Conservation (phyloP, 2,329 filamentous ascomycete species). For the Periconia sp. region DNA sequence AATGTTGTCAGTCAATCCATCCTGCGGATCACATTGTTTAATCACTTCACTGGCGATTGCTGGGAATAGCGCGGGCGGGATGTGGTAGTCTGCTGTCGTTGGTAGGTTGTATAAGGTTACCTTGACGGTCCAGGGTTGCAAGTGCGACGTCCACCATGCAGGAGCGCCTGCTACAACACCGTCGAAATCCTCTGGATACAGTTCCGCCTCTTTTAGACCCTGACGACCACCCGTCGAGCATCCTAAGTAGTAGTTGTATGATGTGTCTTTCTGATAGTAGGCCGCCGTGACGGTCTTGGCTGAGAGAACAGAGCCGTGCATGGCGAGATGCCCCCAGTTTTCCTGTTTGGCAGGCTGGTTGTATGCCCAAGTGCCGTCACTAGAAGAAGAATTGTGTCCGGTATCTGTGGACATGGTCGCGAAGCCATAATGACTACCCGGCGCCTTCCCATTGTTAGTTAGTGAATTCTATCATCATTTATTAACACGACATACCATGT, state of each 20-base stretch:
- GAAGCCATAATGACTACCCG: constrained; percentile 48
- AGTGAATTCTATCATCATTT: too few species aligned
- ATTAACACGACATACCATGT: constrained; percentile 51
- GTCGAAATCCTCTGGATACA: constrained; percentile 63
- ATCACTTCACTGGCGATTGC: constrained; percentile 52
- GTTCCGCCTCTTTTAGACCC: constrained; percentile 61
- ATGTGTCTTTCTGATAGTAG: constrained; percentile 55
- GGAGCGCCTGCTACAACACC: constrained; percentile 62
- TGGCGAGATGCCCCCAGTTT: constrained; percentile 47
- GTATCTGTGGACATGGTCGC: constrained; percentile 54
- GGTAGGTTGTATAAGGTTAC: constrained; percentile 58
- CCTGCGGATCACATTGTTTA: constrained; percentile 58
- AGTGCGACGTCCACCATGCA: constrained; percentile 58
- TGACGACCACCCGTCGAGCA: constrained; percentile 67
- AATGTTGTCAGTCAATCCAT: constrained; percentile 56
- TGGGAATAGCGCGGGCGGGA: constrained; percentile 52
- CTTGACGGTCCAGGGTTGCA: constrained; percentile 54
- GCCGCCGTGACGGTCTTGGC: constrained; percentile 56
- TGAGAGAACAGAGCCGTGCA: constrained; percentile 57
- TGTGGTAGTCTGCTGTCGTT: constrained; percentile 51
- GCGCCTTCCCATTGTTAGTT: constrained; percentile 17
- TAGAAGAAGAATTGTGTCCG: constrained; percentile 49
- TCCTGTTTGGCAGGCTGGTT: constrained; percentile 43
- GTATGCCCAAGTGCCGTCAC: constrained; percentile 47
- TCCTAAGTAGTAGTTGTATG: constrained; percentile 62